Base-by-base conservation (phyloP, 805 yeast genomes). In the Wickerhamomyces strasburgensis region DNA sequence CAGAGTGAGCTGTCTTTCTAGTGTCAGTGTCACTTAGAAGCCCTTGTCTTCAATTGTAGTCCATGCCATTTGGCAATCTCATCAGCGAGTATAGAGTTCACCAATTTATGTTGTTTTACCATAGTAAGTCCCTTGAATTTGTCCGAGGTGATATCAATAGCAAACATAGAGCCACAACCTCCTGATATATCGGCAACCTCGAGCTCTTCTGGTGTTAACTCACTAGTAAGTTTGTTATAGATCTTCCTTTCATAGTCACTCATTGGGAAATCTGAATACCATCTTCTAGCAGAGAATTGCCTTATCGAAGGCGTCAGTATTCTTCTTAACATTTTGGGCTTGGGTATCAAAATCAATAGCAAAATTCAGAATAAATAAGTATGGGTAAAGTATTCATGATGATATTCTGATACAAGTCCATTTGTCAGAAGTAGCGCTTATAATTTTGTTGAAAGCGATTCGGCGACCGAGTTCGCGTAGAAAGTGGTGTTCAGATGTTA, bases 111-210 rank as follows among this genome's bases (percentile, higher is more conserved):
- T 59, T 93, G 98, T 56, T 88, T 89, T 47, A 93, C 71, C 79
- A 86, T 86, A 2, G 85, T 67, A 30, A 85, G 55, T 0, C 95
- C 95, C 49, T 83, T 77, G 62, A 93, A 93, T 52, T 75, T 65
- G 2, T 67, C 69, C 37, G 93, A 79, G 31, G 79, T 83, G 14
- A 93, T 74, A 40, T 70, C 65, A 34, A 93, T 90, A 33, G 95
- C 87, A 63, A 87, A 93, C 98, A 93, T 93, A 6, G 97, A 88
- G 1, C 98, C 98, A 62, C 98, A 93, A 1, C 98, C 98, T 14
- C 90, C 98, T 19, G 93, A 80, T 7, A 90, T 78, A 56, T 90
- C 98, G 46, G 70, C 67, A 6, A 90, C 97, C 19, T 70, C 68
- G 31, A 89, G 63, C 25, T 60, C 61, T 21, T 62, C 58, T 2